Base-by-base conservation (phyloP, 1,139 yeast species). In the Pichia inconspicua region DNA sequence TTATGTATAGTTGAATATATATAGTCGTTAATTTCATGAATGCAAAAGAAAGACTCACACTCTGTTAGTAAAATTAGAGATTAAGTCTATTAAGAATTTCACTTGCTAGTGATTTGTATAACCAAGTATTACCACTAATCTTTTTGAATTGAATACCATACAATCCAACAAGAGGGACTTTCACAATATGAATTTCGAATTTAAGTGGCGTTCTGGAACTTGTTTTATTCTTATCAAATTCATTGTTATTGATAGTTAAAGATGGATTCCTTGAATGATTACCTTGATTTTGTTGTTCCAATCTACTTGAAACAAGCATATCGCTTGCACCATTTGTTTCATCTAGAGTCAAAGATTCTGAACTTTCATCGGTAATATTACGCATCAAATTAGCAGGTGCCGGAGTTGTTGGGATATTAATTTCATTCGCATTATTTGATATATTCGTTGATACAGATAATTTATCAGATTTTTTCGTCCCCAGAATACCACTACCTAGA, bases 111-210 rank as follows among this genome's bases (percentile, higher is more conserved):
- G 89, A 83, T 70, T 90, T 90, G 68, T 90, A 90, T 68, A 85
- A 80, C 97, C 97, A 90, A 2, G 97, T 87, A 65, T 92, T 89
- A 59, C 98, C 98, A 51, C 86, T 76, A 41, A 90, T 75, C 65
- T 90, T 90, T 72, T 90, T 92, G 70, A 92, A 89, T 66, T 90
- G 97, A 47, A 92, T 92, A 65, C 97, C 98, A 56, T 86, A 89
- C 53, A 92, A 73, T 12, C 95, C 89, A 50, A 90, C 85, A 56
- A 92, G 73, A 42, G 97, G 96, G 47, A 92, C 95, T 64, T 88
- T 88, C 43, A 90, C 97, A 56, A 92, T 82, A 66, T 86, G 90
- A 53, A 92, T 86, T 63, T 92, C 97, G 66, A 92, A 92, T 60
- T 84, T 83, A 61, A 92, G 73, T 27, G 95, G 94, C 25, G 78